Evolutionary conservation across 1,284 basidiomycete species (phyloP).

Genomic region (Prillingera fragicola): DNA sequence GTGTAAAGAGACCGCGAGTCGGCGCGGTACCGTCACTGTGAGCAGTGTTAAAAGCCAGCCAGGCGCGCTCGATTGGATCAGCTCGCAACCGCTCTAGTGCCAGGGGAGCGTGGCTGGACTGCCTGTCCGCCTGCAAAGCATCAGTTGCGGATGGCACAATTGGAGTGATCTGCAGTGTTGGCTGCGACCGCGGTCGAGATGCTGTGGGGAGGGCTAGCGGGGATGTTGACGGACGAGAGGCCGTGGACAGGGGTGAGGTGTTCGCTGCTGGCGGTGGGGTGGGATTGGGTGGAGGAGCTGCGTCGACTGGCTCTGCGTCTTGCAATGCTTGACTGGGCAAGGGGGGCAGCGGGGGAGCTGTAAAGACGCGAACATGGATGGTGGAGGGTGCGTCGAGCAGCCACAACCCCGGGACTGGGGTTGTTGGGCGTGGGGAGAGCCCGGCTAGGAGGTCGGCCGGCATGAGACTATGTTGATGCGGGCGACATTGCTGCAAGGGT

Average conservation of each 20-base stretch:
- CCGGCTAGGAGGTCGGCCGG: conserved; percentile 20
- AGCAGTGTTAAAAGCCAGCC: conserved; percentile 21
- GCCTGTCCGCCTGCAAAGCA: not conserved
- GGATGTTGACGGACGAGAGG: not conserved
- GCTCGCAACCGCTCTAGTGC: conserved; percentile 8
- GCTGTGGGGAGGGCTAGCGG: not conserved
- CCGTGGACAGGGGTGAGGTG: not conserved
- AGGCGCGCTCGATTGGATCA: conserved; percentile 25
- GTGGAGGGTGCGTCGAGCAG: conserved; percentile 23
- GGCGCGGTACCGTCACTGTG: not conserved
- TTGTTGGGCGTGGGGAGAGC: conserved; percentile 14
- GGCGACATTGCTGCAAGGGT: too few relatives aligned
- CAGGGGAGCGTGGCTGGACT: not conserved
- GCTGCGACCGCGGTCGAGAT: not conserved
- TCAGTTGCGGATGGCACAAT: too few relatives aligned
- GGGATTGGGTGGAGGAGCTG: not conserved
- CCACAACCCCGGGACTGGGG: conserved; percentile 26
- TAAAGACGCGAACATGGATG: conserved; percentile 19
- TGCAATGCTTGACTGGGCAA: not conserved
- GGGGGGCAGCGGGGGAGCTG: not conserved
- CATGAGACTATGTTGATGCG: too few relatives aligned
- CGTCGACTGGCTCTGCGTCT: not conserved
- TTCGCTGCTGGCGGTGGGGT: not conserved
- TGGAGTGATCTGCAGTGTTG: too few relatives aligned
- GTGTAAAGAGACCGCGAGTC: conserved; percentile 2